These are phyloP conservation scores for Phytophthora lateralis DNA, from an alignment of 352 stramenopile genomes.

Conservation along the genomic window DNA sequence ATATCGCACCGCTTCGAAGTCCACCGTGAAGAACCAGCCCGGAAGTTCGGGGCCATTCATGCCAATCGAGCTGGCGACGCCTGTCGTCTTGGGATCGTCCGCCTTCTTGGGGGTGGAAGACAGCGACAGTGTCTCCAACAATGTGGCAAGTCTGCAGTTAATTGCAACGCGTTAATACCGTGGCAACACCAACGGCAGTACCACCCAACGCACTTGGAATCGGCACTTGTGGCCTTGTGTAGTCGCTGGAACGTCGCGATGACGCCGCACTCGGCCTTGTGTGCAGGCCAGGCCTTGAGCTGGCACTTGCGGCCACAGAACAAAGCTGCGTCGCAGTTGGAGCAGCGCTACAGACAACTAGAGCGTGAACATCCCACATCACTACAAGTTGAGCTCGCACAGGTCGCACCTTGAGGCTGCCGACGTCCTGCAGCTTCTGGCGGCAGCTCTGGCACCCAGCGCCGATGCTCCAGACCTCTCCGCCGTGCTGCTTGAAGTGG, in stretches of 20 bases:
- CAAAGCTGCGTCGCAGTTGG: slow-evolving; percentile 58
- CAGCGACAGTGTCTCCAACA: slow-evolving; percentile 52
- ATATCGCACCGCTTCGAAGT: slow-evolving; percentile 54
- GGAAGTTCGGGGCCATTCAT: slow-evolving; percentile 48
- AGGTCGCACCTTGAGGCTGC: slow-evolving; percentile 47
- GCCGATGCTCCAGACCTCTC: slow-evolving; percentile 77
- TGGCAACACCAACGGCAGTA: background rate
- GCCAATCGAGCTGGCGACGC: slow-evolving; percentile 59
- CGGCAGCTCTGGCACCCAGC: slow-evolving; percentile 63
- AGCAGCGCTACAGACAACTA: slow-evolving; percentile 50
- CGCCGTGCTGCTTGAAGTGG: slow-evolving; percentile 76
- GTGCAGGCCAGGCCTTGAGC: slow-evolving; percentile 53
- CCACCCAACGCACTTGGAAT: slow-evolving; percentile 17
- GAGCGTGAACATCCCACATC: background rate
- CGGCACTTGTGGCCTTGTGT: slow-evolving; percentile 11
- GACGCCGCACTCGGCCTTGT: slow-evolving; percentile 67
- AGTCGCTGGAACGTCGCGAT: slow-evolving; percentile 60
- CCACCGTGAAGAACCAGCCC: slow-evolving; percentile 70
- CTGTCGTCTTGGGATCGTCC: slow-evolving; percentile 42
- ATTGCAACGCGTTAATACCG: background rate
- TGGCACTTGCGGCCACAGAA: slow-evolving; percentile 75
- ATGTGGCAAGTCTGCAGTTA: slow-evolving; percentile 35
- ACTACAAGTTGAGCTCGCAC: background rate
- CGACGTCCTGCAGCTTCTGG: slow-evolving; percentile 47
- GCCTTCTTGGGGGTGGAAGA: slow-evolving; percentile 42